phyloP scores from a whole-genome alignment of 1,284 basidiomycete species.

The Trametes hirsuta region DNA sequence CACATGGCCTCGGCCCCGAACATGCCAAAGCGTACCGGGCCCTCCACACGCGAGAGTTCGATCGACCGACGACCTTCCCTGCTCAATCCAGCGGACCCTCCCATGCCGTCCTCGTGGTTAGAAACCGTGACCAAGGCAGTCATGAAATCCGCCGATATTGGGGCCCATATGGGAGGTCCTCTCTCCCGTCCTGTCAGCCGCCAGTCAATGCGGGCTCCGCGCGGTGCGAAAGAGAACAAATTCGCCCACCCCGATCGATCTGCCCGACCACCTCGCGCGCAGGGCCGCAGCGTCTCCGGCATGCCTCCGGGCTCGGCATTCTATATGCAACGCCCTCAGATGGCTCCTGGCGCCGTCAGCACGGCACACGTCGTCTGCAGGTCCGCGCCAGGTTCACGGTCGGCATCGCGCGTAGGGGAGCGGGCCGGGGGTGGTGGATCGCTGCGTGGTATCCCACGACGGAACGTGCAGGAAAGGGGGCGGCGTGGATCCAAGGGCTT shows the following conservation, averaged over 20 bases:
- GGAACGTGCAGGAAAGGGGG: conserved; percentile 13
- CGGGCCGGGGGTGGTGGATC: conserved; percentile 14
- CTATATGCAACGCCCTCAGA: conserved; percentile 31
- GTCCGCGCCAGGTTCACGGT: conserved; percentile 57
- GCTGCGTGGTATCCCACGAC: conserved; percentile 11
- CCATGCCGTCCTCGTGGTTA: conserved; percentile 63
- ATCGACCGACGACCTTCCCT: conserved; percentile 16
- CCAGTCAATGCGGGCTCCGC: conserved; percentile 19
- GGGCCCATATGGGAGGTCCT: conserved; percentile 49
- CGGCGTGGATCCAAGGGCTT: conserved; percentile 11
- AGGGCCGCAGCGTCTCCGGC: conserved; percentile 20
- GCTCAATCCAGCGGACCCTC: conserved; percentile 27
- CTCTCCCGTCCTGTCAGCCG: conserved; percentile 23
- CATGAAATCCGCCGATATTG: conserved; percentile 45
- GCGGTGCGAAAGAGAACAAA: conserved; percentile 24
- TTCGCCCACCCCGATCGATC: conserved; percentile 19
- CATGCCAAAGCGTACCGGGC: conserved; percentile 39
- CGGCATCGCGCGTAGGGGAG: conserved; percentile 38
- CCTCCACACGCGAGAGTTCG: conserved; percentile 18
- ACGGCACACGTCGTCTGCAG: conserved; percentile 60
- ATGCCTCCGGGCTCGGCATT: conserved; percentile 27
- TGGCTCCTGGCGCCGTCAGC: conserved; percentile 47
- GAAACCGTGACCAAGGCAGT: conserved; percentile 65
- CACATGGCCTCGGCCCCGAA: conserved; percentile 70
- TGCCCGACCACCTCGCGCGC: conserved; percentile 16